A percentile compares a stretch with the other conserved stretches of the same genome.
phyloP scores from a whole-genome alignment of 129 eudicot species.

The Artemisia argyi region DNA sequence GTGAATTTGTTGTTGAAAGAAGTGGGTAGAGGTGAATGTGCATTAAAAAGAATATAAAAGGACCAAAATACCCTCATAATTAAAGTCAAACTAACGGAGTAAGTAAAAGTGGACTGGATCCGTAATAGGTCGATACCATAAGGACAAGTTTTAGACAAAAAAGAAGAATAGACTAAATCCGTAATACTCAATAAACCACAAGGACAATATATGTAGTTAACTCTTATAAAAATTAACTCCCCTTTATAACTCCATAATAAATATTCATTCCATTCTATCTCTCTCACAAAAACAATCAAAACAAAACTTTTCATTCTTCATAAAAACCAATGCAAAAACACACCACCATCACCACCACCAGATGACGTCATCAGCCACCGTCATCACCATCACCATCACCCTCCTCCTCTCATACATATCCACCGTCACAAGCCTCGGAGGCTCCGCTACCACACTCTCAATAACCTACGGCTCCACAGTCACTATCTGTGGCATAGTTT shows the following conservation, averaged over 20 bases:
- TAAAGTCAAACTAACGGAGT: too few species aligned
- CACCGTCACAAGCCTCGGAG: slow-evolving; percentile 56
- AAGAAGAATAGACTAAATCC: neutral
- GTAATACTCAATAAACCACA: too few species aligned
- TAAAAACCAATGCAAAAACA: slow-evolving; percentile 34
- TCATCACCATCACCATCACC: slow-evolving; percentile 29
- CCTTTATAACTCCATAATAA: slow-evolving; percentile 2
- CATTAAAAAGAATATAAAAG: too few species aligned
- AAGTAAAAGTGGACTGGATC: too few species aligned
- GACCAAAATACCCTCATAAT: too few species aligned
- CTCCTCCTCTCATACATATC: slow-evolving; percentile 22
- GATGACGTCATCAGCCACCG: slow-evolving; percentile 45
- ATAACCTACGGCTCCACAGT: slow-evolving; percentile 58
- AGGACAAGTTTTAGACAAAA: too few species aligned
- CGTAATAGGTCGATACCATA: too few species aligned
- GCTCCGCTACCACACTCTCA: slow-evolving; percentile 72
- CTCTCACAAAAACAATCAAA: slow-evolving; percentile 13
- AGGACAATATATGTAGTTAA: neutral
- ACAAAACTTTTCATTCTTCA: slow-evolving; percentile 25
- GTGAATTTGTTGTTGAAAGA: too few species aligned
- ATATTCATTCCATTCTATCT: slow-evolving; percentile 14
- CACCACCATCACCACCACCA: slow-evolving; percentile 25
- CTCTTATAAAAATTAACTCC: slow-evolving; percentile 3
- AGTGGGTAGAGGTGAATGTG: too few species aligned
- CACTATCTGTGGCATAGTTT: slow-evolving; percentile 78